A percentile compares a stretch with the other conserved stretches of the same genome.
phyloP scores from a whole-genome alignment of 129 eudicot species.

The Solidago caesia region DNA sequence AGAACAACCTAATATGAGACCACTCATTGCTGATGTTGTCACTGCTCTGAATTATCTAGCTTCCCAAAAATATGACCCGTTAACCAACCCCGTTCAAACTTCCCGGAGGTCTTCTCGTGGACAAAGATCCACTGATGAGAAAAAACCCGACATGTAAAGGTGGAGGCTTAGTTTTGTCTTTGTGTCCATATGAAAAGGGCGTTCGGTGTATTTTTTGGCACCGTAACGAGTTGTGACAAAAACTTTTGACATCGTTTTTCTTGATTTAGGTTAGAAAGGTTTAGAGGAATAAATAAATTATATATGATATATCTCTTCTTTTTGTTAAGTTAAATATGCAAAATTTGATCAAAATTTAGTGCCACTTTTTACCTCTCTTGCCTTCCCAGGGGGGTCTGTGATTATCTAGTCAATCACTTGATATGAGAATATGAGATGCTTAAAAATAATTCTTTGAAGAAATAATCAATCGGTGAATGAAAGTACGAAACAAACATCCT shows the following conservation, averaged over 20 bases:
- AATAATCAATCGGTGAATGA: background rate
- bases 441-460: slow-evolving; percentile 12
- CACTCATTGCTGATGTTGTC: slow-evolving; percentile 86
- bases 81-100: slow-evolving; percentile 25
- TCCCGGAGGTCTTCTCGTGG: slow-evolving; percentile 35
- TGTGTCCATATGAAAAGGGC: slow-evolving; percentile 30
- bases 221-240: slow-evolving; percentile 24
- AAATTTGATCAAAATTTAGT: background rate
- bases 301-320: slow-evolving; percentile 9
- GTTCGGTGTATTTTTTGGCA: slow-evolving; percentile 34
- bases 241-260: slow-evolving; percentile 28
- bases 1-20: slow-evolving; percentile 87
- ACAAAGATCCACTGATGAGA: slow-evolving; percentile 30
- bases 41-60: slow-evolving; percentile 92
- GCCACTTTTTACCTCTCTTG: background rate
- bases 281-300: slow-evolving; percentile 30
- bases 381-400: no score
- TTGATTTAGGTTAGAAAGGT: slow-evolving; percentile 28
- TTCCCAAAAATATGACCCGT: slow-evolving; percentile 66
- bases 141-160: slow-evolving; percentile 26
- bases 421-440: no score
- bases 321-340: slow-evolving; percentile 1
- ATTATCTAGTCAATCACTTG: no score
- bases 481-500: slow-evolving; percentile 15
- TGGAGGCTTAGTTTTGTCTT: slow-evolving; percentile 30